Base-by-base conservation (phyloP, 768 basidiomycete genomes). In the Calocybe cyanea region DNA sequence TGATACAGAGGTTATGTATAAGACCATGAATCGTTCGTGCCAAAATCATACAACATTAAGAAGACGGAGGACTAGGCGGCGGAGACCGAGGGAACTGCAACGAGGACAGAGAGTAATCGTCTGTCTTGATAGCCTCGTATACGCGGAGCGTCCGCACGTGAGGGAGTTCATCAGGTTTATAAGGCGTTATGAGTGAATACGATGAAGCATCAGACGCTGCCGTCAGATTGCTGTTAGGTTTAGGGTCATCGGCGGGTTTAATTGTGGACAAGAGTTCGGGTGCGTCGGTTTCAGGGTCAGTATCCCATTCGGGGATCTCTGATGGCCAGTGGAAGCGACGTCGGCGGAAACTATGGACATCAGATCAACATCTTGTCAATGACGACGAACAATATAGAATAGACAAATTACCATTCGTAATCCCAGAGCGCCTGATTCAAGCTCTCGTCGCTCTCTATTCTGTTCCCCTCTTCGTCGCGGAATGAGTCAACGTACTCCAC, bases 311-410 rank as follows among this genome's bases (percentile, higher is more conserved):
- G 3, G 66, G 57, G 23, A 62, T 58, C 35, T 77, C 73, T 32
- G 71, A 64, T 4, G 83, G 82, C 84, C 83, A 87, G 54, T 85
- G 78, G 59, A 87, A 78, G 33, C 85, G 78, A 45, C 67, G 68
- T 41, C 83, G 77, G 32, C 80, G 78, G 66, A 85, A 87, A 48
- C 85, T 87, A 41, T 21, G 10, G 50, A 45, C 11, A n/a, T n/a
- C n/a, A n/a, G n/a, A n/a, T n/a, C n/a, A n/a, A n/a, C n/a, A n/a
- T n/a, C n/a, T 51, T 24, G 39, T 55, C 24, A 43, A 47, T 25
- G 47, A 28, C 18, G 23, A 37, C 31, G 41, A 38, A 24, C 28
- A 31, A 24, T 24, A 34, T 15, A 38, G 49, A 41, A 44, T 31
- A 45, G 28, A 41, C 23, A 40, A 66, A 73, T 44, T 54, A 81